Conservation (phyloP, 805 yeast genomes). For the Suhomyces canberraensis region DNA sequence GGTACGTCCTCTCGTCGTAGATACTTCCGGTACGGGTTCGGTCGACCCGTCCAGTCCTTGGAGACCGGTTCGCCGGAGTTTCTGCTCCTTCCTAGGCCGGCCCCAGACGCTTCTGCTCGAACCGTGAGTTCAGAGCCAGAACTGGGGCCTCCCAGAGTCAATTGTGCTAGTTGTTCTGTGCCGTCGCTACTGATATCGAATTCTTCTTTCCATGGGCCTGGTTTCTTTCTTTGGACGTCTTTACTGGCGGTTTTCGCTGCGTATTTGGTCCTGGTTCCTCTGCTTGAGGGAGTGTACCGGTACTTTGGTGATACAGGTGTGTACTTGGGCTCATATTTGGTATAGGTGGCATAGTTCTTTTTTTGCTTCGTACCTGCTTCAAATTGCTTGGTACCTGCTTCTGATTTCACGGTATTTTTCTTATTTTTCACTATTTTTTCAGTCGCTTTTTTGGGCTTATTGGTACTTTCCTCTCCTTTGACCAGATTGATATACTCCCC, state of each 20-base stretch:
- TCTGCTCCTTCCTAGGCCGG: background rate
- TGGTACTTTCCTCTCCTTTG: conserved; percentile 5
- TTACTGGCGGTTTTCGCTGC: background rate
- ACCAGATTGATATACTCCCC: conserved; percentile 13
- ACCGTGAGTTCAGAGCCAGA: background rate
- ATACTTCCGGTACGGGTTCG: conserved; percentile 2
- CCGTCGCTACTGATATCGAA: conserved; percentile 9
- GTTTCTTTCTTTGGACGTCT: background rate
- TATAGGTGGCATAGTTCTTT: too few species aligned
- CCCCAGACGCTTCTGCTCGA: background rate
- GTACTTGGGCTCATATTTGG: too few species aligned
- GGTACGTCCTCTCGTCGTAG: conserved; percentile 7
- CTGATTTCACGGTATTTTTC: background rate
- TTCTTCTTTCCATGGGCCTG: conserved; percentile 3
- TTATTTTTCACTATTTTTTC: background rate
- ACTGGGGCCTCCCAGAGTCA: background rate
- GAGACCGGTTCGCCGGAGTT: conserved; percentile 3
- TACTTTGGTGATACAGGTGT: too few species aligned
- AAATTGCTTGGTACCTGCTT: too few species aligned
- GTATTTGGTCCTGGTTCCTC: background rate
- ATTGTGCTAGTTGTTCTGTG: conserved; percentile 3
- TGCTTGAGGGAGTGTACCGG: too few species aligned
- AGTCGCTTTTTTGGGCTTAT: background rate
- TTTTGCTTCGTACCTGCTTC: too few species aligned
- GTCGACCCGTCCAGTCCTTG: conserved; percentile 2